Evolutionary conservation across 768 basidiomycete species (phyloP), one percentile per base, ranked within the genome.

Genomic region (Aureoboletus auriporus): DNA sequence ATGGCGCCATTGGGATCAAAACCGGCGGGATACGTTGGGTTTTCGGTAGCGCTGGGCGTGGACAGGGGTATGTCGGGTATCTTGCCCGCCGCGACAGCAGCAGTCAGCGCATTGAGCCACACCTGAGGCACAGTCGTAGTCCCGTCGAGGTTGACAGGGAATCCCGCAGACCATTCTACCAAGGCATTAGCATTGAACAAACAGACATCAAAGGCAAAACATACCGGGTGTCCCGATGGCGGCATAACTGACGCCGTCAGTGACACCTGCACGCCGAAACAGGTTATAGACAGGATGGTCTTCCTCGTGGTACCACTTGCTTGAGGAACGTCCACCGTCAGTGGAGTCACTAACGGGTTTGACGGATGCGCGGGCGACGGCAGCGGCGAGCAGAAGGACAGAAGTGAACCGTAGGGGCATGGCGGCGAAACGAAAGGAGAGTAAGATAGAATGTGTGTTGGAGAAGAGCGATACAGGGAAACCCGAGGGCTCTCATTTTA

Each of bases 51-150:
- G 8, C 53, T 46, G 51, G 66, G 70, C 8, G 69, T 71, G 4
- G 86, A 70, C 14, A 67, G 54, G 2, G 84, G 78, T 49, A 93
- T 71, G 53, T 80, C 63, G 1, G 93, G 93, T 45, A 95, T 87
- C 54, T 77, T 79, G 29, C 88, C 85, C 6, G 83, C 79, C 1
- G 74, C 60, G 14, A 84, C 71, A n/a, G 86, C 88, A 14, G 71
- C 74, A 42, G 78, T 72, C 52, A 93, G 74, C 6, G 89, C 87
- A 58, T 79, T 76, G 26, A 79, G 59, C 93, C 93, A 96, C 28
- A 69, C 71, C 49, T 74, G 63, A 12, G 92, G 92, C 49, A 89
- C 71, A 8, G 59, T 51, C 30, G 64, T 61, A 0, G 73, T 62
- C 51, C 83, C 76, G n/a, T 82, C 79, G 7, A 70, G 66, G n/a